Evolutionary conservation across 2,329 filamentous ascomycete genomes (phyloP).

Genomic region (Stagonosporopsis vannaccii): DNA sequence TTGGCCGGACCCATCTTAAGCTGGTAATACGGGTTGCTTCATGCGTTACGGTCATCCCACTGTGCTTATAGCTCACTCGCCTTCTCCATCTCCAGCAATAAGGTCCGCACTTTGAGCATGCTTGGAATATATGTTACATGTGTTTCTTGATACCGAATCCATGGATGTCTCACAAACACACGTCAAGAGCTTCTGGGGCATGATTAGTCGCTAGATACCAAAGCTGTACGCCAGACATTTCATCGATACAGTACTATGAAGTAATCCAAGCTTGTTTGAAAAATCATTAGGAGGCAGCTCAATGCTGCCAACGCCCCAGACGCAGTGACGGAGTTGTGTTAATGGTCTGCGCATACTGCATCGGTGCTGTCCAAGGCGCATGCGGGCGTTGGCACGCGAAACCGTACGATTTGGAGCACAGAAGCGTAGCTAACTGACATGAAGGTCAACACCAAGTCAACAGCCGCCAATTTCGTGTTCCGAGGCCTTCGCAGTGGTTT

Average conservation of each 20-base stretch:
- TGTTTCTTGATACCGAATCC: conserved; percentile 54
- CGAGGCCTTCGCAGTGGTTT: background rate
- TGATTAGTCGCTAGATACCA: conserved; percentile 49
- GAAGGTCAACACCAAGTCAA: background rate
- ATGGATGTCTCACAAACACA: conserved; percentile 53
- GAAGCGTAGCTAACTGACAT: background rate
- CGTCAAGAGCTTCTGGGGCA: conserved; percentile 53
- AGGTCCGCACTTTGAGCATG: conserved; percentile 33
- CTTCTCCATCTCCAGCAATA: too few species aligned
- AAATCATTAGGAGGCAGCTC: background rate
- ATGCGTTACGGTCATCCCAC: too few species aligned
- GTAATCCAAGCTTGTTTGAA: conserved; percentile 1
- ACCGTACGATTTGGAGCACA: background rate
- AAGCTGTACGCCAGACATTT: conserved; percentile 34
- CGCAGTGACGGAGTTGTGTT: background rate
- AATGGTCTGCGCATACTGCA: background rate
- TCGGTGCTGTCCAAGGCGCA: background rate
- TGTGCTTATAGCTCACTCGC: too few species aligned
- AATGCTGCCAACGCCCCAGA: background rate
- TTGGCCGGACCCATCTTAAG: too few species aligned
- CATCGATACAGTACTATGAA: background rate
- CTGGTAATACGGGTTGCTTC: too few species aligned
- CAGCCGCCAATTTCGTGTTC: background rate
- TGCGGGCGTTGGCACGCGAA: background rate
- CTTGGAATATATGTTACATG: conserved; percentile 66